Evolutionary conservation across 257 asterid species (phyloP).

Genomic region (Solanum pennellii): DNA sequence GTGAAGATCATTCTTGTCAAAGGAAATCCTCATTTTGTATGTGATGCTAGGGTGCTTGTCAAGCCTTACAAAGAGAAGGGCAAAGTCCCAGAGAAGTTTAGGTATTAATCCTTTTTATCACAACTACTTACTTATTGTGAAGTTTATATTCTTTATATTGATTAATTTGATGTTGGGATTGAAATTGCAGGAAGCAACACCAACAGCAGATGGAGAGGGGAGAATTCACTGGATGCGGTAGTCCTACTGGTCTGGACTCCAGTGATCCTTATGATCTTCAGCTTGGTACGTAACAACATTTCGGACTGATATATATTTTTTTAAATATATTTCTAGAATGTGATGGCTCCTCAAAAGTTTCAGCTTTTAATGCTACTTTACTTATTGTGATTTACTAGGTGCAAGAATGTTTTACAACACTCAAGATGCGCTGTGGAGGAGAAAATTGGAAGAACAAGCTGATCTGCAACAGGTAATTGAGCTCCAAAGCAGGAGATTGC

Average conservation of each 20-base stretch:
- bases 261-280: slow-evolving; percentile 56
- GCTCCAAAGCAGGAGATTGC: slow-evolving; percentile 43
- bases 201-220: slow-evolving; percentile 44
- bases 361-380: not conserved
- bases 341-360: not conserved
- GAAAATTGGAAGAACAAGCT: slow-evolving; percentile 58
- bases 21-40: slow-evolving; percentile 73
- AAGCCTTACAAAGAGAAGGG: slow-evolving; percentile 69
- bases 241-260: slow-evolving; percentile 57
- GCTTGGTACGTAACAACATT: slow-evolving; percentile 29
- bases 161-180: not conserved
- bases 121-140: not conserved
- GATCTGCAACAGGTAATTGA: slow-evolving; percentile 60
- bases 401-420: slow-evolving; percentile 40
- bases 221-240: slow-evolving; percentile 43
- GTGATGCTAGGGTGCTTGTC: slow-evolving; percentile 67
- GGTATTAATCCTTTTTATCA: slow-evolving; percentile 7
- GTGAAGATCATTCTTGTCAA: slow-evolving; percentile 63
- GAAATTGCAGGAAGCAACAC: slow-evolving; percentile 35
- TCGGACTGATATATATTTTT: not conserved
- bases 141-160: not conserved
- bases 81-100: slow-evolving; percentile 54
- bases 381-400: slow-evolving; percentile 7
- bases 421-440: slow-evolving; percentile 53
- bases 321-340: too few species aligned